phyloP scores from a whole-genome alignment of 2,329 filamentous ascomycete species.

The Aspergillus sp. region DNA sequence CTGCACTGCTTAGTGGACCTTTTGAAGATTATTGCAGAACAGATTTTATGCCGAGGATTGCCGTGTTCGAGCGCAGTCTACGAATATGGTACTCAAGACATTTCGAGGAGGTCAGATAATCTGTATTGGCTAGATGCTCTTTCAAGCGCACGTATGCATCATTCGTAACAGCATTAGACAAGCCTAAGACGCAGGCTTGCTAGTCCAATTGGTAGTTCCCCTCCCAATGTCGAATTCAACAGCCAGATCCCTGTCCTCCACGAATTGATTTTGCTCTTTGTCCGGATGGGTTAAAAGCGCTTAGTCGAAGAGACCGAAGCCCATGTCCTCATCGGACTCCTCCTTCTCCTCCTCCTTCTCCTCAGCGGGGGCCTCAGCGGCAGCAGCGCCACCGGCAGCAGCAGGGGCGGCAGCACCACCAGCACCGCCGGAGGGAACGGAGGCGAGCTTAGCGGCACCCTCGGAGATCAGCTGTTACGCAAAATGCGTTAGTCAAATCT shows the following conservation, averaged over 20 bases:
- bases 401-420: slow-evolving; percentile 52
- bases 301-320: slow-evolving; percentile 73
- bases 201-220: slow-evolving; percentile 32
- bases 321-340: slow-evolving; percentile 77
- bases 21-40: background rate
- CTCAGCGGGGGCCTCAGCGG: slow-evolving; percentile 68
- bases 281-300: slow-evolving; percentile 28
- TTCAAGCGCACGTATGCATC: slow-evolving; percentile 39
- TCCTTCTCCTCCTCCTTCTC: slow-evolving; percentile 75
- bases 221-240: slow-evolving; percentile 36
- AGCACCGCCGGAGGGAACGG: slow-evolving; percentile 89
- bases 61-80: background rate
- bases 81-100: slow-evolving; percentile 8
- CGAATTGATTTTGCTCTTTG: slow-evolving; percentile 54
- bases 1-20: background rate
- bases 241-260: slow-evolving; percentile 59
- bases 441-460: slow-evolving; percentile 92
- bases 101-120: slow-evolving; percentile 36
- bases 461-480: slow-evolving; percentile 78
- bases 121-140: slow-evolving; percentile 42
- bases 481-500: slow-evolving; percentile 21
- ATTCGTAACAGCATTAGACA: slow-evolving; percentile 45
- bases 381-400: slow-evolving; percentile 69
- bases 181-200: slow-evolving; percentile 37
- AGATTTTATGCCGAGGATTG: background rate